Percentiles rank a stretch among this genome's conserved stretches.
Evolutionary conservation across 495 filamentous ascomycete species (phyloP).

Genomic region (Corynascus novoguineensis): DNA sequence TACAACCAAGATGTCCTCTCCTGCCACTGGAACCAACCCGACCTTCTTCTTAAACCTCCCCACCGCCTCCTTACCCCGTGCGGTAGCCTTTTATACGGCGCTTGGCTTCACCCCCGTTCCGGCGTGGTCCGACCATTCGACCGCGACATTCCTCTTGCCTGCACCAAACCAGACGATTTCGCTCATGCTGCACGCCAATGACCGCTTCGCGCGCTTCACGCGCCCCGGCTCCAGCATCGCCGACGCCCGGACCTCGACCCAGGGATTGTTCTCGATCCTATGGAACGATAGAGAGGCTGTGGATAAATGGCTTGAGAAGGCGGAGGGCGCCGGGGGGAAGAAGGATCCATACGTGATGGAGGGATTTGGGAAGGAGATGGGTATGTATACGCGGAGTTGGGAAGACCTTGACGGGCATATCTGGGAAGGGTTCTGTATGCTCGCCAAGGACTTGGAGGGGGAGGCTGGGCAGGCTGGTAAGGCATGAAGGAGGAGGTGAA

Average conservation of each 20-base stretch:
- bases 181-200: conserved; percentile 21
- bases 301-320: conserved; percentile 15
- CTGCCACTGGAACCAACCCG: conserved; percentile 1
- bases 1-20: conserved; percentile 5
- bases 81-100: conserved; percentile 16
- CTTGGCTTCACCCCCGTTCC: conserved; percentile 16
- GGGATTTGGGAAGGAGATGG: conserved; percentile 14
- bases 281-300: conserved; percentile 10
- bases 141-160: conserved; percentile 17
- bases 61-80: conserved; percentile 7
- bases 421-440: conserved; percentile 20
- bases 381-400: conserved; percentile 25
- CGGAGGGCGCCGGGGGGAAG: conserved; percentile 18
- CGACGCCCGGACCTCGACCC: conserved; percentile 17
- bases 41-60: conserved; percentile 23
- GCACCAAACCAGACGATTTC: conserved; percentile 13
- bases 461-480: neutral
- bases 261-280: conserved; percentile 14
- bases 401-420: conserved; percentile 24
- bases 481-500: neutral
- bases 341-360: conserved; percentile 19
- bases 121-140: conserved; percentile 14
- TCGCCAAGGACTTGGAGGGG: neutral
- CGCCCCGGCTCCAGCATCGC: conserved; percentile 12
- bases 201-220: conserved; percentile 18